phyloP scores from a whole-genome alignment of 2,329 filamentous ascomycete species.

The Curvularia verruculosa region DNA sequence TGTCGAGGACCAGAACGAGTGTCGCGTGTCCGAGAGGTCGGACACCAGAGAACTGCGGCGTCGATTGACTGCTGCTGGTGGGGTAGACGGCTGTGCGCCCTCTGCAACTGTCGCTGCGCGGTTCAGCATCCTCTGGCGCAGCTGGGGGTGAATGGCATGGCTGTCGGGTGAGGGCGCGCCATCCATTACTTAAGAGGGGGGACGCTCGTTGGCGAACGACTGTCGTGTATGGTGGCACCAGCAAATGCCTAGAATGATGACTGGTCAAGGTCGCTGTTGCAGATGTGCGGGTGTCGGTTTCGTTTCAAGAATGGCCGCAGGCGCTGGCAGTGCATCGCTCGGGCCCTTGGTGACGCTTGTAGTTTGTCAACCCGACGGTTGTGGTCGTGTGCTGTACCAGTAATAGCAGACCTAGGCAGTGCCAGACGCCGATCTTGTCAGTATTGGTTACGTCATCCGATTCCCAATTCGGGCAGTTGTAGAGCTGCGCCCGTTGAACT shows the following conservation, averaged over 20 bases:
- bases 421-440: slow-evolving; percentile 10
- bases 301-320: background rate
- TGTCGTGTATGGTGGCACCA: slow-evolving; percentile 2
- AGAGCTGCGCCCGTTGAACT: slow-evolving; percentile 8
- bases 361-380: slow-evolving; percentile 10
- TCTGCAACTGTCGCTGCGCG: slow-evolving; percentile 46
- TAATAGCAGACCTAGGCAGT: background rate
- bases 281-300: slow-evolving; percentile 9
- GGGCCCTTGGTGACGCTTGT: slow-evolving; percentile 16
- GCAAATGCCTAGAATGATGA: slow-evolving; percentile 3
- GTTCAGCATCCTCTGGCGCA: slow-evolving; percentile 46
- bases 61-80: slow-evolving; percentile 42
- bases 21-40: slow-evolving; percentile 73
- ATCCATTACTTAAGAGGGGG: slow-evolving; percentile 32
- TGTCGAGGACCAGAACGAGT: slow-evolving; percentile 68
- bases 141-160: slow-evolving; percentile 33
- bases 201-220: slow-evolving; percentile 8
- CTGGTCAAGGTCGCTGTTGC: slow-evolving; percentile 8
- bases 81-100: slow-evolving; percentile 30
- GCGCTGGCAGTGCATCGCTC: slow-evolving; percentile 19
- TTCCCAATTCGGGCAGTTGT: slow-evolving; percentile 19
- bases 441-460: slow-evolving; percentile 22
- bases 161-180: slow-evolving; percentile 27
- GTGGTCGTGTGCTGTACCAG: slow-evolving; percentile 15
- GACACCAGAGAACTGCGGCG: slow-evolving; percentile 80